Evolutionary conservation across 75 land plant genomes (phyloP).

Genomic region (Gnetum montanum): DNA sequence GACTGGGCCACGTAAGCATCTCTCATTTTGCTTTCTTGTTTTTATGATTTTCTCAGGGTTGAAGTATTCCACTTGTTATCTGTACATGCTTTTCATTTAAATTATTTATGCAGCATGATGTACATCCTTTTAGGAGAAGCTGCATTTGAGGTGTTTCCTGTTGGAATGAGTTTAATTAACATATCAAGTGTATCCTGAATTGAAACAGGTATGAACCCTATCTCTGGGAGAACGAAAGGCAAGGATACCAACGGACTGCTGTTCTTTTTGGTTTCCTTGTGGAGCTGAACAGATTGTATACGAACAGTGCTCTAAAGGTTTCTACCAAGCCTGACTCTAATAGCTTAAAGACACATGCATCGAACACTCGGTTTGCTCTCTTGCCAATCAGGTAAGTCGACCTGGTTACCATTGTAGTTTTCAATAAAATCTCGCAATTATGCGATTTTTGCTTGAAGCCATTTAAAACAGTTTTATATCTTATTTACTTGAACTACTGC

Average conservation of each 20-base stretch:
- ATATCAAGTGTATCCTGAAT: neutral
- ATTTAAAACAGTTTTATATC: no score
- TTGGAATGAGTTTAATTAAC: neutral
- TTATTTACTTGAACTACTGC: no score
- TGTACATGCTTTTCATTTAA: no score
- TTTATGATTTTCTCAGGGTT: no score
- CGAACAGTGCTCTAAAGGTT: conserved; percentile 55
- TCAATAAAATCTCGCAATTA: no score
- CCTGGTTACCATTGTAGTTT: no score
- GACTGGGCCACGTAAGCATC: conserved; percentile 96
- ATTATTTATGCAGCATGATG: no score
- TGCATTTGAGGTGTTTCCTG: neutral
- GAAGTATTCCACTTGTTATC: no score
- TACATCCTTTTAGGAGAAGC: no score
- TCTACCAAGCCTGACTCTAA: conserved; percentile 72
- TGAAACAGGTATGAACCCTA: conserved; percentile 74
- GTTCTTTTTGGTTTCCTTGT: conserved; percentile 93
- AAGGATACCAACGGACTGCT: conserved; percentile 76
- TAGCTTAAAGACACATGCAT: conserved; percentile 54
- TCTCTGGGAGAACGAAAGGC: conserved; percentile 97
- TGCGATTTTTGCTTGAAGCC: no score
- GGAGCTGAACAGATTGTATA: conserved; percentile 82
- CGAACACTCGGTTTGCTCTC: conserved; percentile 84
- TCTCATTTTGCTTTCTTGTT: conserved; percentile 5
- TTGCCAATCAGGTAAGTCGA: conserved; percentile 91